Evolutionary conservation across 2,329 filamentous ascomycete species (phyloP), one percentile per base, ranked within the genome.

Genomic region (Dactylellina cionopaga): DNA sequence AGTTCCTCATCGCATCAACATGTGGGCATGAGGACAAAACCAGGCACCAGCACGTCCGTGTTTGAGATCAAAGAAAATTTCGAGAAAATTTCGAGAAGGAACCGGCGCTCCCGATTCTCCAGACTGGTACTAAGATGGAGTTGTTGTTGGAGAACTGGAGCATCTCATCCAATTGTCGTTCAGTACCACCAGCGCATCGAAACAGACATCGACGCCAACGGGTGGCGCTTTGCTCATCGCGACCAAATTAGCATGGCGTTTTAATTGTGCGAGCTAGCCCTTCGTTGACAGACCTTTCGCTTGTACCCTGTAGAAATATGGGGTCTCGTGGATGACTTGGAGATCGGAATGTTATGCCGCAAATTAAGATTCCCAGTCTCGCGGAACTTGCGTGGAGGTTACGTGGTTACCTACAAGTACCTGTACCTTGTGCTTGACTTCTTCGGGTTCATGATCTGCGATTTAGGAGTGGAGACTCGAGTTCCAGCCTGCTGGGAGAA

Each of bases 241-340:
- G 62, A 66, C 58, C 43, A 39, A 35, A 52, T 58, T 66, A 66
- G 35, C 13, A 65, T 65, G 62, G 62, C 52, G 62, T 66, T 66
- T 58, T 58, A 58, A 51, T 66, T 43, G 33, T 35, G 33, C 51
- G 15, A n/a, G n/a, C n/a, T n/a, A n/a, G n/a, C n/a, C n/a, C n/a
- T 44, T 31, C 37, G 39, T 47, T 58, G 62, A 56, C 49, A 55
- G 60, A 22, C 35, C 41, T 22, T 22, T 33, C 27, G 27, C 35
- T 46, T 66, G 31, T 37, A 24, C 22, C 51, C 39, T 43, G 29
- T 43, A 17, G 9, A 29, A 17, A 25, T 27, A 29, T 24, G 9
- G 6, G 11, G 31, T 54, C 33, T 41, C 51, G 51, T 41, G 51
- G 35, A n/a, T n/a, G n/a, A 41, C 51, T 41, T 55, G 33, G 46